Percentiles rank a stretch among this genome's conserved stretches.
phyloP scores from a whole-genome alignment of 208 protist species.

The Tetramitus jugosus region DNA sequence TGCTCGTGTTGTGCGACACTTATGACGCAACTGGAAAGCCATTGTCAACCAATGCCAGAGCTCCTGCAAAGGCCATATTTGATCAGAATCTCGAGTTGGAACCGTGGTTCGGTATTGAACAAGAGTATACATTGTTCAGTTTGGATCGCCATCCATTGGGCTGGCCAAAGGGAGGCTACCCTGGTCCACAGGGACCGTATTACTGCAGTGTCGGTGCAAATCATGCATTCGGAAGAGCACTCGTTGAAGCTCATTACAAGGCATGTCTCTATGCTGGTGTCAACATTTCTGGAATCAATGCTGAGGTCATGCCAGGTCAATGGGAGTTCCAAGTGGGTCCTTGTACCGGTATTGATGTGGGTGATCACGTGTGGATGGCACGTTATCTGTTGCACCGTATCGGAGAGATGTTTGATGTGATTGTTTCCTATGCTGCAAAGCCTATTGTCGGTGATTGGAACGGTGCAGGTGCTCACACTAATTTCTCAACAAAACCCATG shows the following conservation, averaged over 20 bases:
- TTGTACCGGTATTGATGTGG: slow-evolving; percentile 71
- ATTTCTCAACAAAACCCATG: slow-evolving; percentile 88
- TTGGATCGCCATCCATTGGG: slow-evolving; percentile 44
- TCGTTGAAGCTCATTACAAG: slow-evolving; percentile 62
- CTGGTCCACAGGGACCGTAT: slow-evolving; percentile 88
- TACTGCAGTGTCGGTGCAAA: slow-evolving; percentile 80
- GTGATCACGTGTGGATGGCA: slow-evolving; percentile 82
- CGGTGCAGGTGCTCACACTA: slow-evolving; percentile 89
- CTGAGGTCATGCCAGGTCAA: slow-evolving; percentile 89
- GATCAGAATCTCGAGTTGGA: slow-evolving; percentile 54
- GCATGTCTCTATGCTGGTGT: slow-evolving; percentile 61
- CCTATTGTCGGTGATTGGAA: slow-evolving; percentile 95
- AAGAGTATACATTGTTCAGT: slow-evolving; percentile 70
- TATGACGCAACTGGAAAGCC: slow-evolving; percentile 75
- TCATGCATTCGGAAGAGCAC: slow-evolving; percentile 65
- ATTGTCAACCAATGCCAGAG: slow-evolving; percentile 76
- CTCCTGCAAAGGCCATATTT: slow-evolving; percentile 65
- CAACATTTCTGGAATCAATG: slow-evolving; percentile 78
- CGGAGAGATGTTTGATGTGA: slow-evolving; percentile 54
- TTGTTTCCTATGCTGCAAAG: slow-evolving; percentile 72
- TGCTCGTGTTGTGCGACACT: slow-evolving; percentile 59
- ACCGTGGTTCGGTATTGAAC: slow-evolving; percentile 72
- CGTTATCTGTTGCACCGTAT: slow-evolving; percentile 78
- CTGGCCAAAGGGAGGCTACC: slow-evolving; percentile 75
- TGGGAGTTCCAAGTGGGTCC: slow-evolving; percentile 95